Base-by-base conservation (phyloP, 208 protist species). In the Lotmaria passim region DNA sequence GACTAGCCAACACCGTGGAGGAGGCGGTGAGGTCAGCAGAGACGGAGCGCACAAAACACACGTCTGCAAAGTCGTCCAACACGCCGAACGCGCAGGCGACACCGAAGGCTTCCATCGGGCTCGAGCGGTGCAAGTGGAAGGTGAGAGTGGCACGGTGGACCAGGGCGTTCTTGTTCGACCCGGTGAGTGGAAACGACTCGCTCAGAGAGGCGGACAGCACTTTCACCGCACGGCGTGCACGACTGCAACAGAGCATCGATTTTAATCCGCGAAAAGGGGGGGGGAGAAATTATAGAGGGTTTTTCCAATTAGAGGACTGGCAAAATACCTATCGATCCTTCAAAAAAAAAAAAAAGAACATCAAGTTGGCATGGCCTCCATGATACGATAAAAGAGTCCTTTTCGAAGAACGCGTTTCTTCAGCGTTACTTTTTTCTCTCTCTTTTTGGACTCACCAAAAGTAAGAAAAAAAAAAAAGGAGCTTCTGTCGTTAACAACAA, bases 71-170 rank as follows among this genome's bases (percentile, higher is more conserved):
- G 21, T 61, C 39, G 23, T 31, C 56, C 10, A 23, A 31, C 11
- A 48, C 19, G 14, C 26, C 41, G 26, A 72, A 55, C 0, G 26
- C 26, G 26, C 46, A 73, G 46, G 34, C 31, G 2, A 78, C 15
- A 30, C 58, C 55, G 43, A 63, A 78, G 15, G 30, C 15, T 33
- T 71, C 57, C 10, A 11, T 41, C 4, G n/a, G 7, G 24, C 7
- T 24, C 33, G 47, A 8, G n/a, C 73, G 73, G 28, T 69, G 73
- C 39, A 78, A 43, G 19, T 65, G 55, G 26, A 72, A 55, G 23
- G 46, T 56, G 51, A 78, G 64, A 3, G 56, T 61, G 14, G 50
- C 34, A 23, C 46, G 26, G 43, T 60, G 30, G 15, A 0, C 8
- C 1, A 21, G 6, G 14, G 38, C 41, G 36, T 8, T 21, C 51